A percentile compares a stretch with the other conserved stretches of the same genome.
Conservation (phyloP, 345 rosid species). For the Lepidium aucheri region DNA sequence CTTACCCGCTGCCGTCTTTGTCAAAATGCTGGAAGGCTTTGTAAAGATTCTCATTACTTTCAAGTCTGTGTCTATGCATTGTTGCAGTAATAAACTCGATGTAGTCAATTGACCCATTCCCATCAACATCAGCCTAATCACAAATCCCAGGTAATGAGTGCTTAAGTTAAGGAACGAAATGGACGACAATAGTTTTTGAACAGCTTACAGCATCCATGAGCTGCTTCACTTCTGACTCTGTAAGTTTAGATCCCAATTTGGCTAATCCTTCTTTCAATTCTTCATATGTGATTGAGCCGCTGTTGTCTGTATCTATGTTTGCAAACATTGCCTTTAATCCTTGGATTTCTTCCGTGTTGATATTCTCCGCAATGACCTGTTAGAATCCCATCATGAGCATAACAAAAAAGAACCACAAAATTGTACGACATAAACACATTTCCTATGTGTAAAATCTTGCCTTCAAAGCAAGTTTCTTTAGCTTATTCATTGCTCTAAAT, state of each 20-base stretch:
- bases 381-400: neutral
- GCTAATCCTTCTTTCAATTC: constrained; percentile 82
- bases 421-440: neutral
- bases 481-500: constrained; percentile 90
- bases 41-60: constrained; percentile 74
- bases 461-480: constrained; percentile 90
- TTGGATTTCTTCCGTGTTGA: constrained; percentile 72
- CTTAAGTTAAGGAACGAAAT: neutral
- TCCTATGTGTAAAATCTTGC: constrained; percentile 16
- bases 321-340: constrained; percentile 78
- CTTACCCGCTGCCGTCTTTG: constrained; percentile 85
- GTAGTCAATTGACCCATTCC: constrained; percentile 87
- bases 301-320: constrained; percentile 85
- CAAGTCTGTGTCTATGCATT: constrained; percentile 84
- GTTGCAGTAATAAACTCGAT: constrained; percentile 89
- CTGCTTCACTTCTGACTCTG: constrained; percentile 73
- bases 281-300: constrained; percentile 82
- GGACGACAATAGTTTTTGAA: neutral
- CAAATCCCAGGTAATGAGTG: neutral
- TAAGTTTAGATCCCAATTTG: constrained; percentile 79
- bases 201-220: constrained; percentile 92
- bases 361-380: constrained; percentile 83
- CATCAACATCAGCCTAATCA: constrained; percentile 90
- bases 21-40: constrained; percentile 92
- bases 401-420: neutral